These are phyloP conservation scores for Saccharomycopsis guyanensis DNA, from an alignment of 805 yeast genomes.

Conservation along the genomic window DNA sequence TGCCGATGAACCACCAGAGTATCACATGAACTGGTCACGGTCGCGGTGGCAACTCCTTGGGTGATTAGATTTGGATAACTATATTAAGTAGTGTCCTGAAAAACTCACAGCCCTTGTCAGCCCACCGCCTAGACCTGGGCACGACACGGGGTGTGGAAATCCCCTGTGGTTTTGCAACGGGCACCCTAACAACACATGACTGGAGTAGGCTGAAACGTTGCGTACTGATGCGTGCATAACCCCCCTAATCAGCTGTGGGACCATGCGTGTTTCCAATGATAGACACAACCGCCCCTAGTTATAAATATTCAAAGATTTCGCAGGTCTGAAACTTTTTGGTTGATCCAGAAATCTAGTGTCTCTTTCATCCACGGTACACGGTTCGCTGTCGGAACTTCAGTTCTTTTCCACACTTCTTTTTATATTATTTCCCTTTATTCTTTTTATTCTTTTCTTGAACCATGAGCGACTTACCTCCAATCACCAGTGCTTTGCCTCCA, in stretches of 20 bases:
- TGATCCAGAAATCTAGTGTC: not conserved
- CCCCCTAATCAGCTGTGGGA: slow-evolving; percentile 3
- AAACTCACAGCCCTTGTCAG: too few relatives aligned
- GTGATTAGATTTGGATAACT: too few relatives aligned
- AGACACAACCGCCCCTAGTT: not conserved
- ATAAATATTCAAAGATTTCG: not conserved
- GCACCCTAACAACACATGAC: not conserved
- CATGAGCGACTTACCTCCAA: slow-evolving; percentile 20
- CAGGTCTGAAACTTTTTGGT: not conserved
- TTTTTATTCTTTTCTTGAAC: not conserved
- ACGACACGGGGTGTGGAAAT: not conserved
- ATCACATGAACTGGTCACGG: too few relatives aligned
- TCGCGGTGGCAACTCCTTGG: too few relatives aligned
- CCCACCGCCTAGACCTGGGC: not conserved
- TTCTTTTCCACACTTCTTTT: not conserved
- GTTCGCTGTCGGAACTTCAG: not conserved
- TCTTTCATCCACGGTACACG: not conserved
- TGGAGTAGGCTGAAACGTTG: slow-evolving; percentile 1
- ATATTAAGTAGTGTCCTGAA: too few relatives aligned
- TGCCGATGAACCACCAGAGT: too few relatives aligned
- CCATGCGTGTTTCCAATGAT: not conserved
- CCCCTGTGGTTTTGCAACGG: not conserved
- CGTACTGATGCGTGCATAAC: slow-evolving; percentile 1
- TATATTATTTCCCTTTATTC: not conserved
- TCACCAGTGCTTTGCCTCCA: slow-evolving; percentile 67